Percentiles rank a stretch among this genome's conserved stretches.
Conservation (phyloP, 1,139 yeast genomes). For the Saccharomyces hybrid region DNA sequence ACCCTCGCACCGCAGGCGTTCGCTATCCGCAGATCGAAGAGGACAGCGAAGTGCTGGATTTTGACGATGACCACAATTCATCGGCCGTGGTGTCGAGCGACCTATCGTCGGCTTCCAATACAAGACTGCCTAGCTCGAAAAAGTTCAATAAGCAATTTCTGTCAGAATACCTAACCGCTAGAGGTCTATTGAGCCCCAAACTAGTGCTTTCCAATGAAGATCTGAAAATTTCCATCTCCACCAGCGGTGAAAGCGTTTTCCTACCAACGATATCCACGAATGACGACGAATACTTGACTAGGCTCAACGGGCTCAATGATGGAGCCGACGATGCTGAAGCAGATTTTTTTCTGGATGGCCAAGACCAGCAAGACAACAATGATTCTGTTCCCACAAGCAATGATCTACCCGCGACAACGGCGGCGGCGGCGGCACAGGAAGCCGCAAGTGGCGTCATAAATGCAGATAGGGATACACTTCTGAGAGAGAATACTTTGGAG, state of each 20-base stretch:
- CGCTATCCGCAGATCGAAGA: not conserved
- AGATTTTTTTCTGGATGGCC: not conserved
- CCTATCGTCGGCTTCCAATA: not conserved
- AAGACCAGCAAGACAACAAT: not conserved
- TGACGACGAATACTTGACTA: constrained; percentile 29
- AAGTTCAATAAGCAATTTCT: constrained; percentile 13
- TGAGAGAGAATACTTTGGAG: not conserved
- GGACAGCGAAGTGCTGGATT: constrained; percentile 4
- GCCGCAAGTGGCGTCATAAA: not conserved
- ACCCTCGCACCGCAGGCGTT: not conserved
- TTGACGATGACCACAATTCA: constrained; percentile 2
- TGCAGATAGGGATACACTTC: not conserved
- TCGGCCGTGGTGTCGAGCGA: constrained; percentile 1
- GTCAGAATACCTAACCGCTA: constrained; percentile 19
- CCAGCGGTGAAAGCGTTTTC: constrained; percentile 29
- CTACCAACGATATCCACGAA: constrained; percentile 27
- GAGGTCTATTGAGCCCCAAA: constrained; percentile 27
- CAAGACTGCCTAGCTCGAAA: not conserved
- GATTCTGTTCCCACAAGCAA: too few relatives aligned
- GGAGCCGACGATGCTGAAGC: constrained; percentile 11
- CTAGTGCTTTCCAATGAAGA: constrained; percentile 11
- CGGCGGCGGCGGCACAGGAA: not conserved
- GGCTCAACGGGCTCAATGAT: constrained; percentile 21
- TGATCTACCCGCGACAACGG: not conserved
- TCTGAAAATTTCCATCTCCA: constrained; percentile 22